Evolutionary conservation across 768 basidiomycete species (phyloP), one percentile per base, ranked within the genome.

Genomic region (Collybia sp.): DNA sequence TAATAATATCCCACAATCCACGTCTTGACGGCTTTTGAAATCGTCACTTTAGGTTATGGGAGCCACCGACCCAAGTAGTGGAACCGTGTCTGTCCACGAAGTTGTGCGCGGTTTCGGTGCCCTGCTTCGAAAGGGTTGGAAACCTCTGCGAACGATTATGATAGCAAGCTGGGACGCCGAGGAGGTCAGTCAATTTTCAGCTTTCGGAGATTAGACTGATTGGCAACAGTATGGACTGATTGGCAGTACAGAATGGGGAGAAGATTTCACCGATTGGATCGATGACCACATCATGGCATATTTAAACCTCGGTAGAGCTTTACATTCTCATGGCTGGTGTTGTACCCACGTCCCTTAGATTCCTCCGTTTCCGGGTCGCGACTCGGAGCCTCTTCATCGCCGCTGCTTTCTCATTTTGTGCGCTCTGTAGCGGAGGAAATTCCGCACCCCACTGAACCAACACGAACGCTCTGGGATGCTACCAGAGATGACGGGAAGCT

Each of bases 141-240:
- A 72, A 53, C 84, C 83, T 13, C 57, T 85, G 8, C 68, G 89
- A 46, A 88, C 84, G 0, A 81, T 91, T 58, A 60, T 89, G 17
- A 69, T 92, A 41, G 84, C 82, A 1, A 85, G 80, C 55, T 92
- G 88, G 89, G 88, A 90, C 57, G 89, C 76, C 1, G 88, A 89
- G 10, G 35, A 37, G 17, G 35, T 37, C 58, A 75, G 82, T 30
- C 5, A 46, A 35, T 36, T 36, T 6, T 17, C 44, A 16, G 1
- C 30, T 25, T 58, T 35, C 43, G 62, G 25, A 63, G 66, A 31
- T 50, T 47, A 12, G 66, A 62, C 44, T 45, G 11, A 16, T 2
- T 43, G 72, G 13, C 12, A 17, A 45, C 40, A 16, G 17, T 39
- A 45, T 35, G 30, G 30, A 17, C 65, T 83, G 16, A 58, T 82